Percentiles rank a stretch among this genome's conserved stretches.
Conservation (phyloP, 352 stramenopile genomes). For the Hyaloperonospora brassicae region DNA sequence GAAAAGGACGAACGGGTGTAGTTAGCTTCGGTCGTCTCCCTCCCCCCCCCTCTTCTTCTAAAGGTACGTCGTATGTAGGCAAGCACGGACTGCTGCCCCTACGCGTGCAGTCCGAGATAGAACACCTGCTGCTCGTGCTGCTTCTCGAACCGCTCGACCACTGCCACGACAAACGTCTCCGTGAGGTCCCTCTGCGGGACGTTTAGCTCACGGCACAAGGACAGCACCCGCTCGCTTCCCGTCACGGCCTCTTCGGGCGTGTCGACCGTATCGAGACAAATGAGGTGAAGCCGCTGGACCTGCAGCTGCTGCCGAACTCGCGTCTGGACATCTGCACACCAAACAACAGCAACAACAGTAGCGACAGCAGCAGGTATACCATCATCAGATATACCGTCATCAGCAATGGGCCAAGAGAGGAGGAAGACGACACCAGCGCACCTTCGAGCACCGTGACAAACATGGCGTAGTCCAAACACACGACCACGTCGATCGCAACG, state of each 20-base stretch:
- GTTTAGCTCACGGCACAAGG: constrained; percentile 45
- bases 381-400: no score
- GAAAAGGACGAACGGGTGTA: no score
- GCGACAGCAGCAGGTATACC: neutral
- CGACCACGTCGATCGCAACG: constrained; percentile 53
- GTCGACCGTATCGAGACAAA: constrained; percentile 75
- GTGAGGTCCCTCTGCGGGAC: constrained; percentile 25
- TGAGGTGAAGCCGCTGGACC: constrained; percentile 53
- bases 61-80: neutral
- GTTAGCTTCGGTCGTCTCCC: no score
- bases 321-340: constrained; percentile 38
- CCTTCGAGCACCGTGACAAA: constrained; percentile 69
- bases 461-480: constrained; percentile 79
- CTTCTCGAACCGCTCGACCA: constrained; percentile 42
- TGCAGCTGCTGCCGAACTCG: constrained; percentile 41
- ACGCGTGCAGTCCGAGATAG: constrained; percentile 48
- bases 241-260: constrained; percentile 52
- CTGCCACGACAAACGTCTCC: constrained; percentile 34
- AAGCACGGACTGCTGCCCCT: neutral
- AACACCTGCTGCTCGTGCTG: constrained; percentile 30
- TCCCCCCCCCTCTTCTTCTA: no score
- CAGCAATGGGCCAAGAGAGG: neutral
- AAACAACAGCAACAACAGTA: neutral
- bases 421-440: constrained; percentile 1
- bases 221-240: constrained; percentile 41